A percentile compares a stretch with the other conserved stretches of the same genome.
phyloP scores from a whole-genome alignment of 23 red algal genomes.

The Gracilaria domingensis region DNA sequence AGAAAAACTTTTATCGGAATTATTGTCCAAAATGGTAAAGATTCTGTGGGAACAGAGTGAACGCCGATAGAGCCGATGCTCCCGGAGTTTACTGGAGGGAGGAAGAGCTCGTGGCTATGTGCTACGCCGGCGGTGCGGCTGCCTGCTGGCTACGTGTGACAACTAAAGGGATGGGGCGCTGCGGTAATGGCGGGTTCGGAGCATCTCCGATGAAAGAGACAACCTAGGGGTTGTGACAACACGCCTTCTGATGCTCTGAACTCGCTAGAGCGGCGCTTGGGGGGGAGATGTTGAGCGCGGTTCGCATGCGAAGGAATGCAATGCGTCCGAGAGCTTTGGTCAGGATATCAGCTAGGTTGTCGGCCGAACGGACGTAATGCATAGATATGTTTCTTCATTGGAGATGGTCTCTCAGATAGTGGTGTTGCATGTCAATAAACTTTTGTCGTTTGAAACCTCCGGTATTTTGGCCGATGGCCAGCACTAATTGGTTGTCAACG shows the following conservation, averaged over 20 bases:
- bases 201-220: no score
- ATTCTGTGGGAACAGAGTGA: no score
- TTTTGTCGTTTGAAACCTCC: constrained; percentile 28
- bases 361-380: background rate
- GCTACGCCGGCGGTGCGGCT: no score
- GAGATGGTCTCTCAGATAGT: constrained; percentile 38
- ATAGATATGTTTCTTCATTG: background rate
- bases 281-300: constrained; percentile 8
- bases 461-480: constrained; percentile 16
- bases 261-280: background rate
- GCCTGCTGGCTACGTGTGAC: constrained; percentile 12
- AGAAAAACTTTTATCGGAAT: no score
- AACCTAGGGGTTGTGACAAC: constrained; percentile 40
- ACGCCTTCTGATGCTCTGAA: constrained; percentile 23
- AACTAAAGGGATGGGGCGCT: background rate
- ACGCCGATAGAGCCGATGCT: no score
- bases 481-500: constrained; percentile 22
- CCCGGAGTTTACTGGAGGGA: no score
- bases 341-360: constrained; percentile 35
- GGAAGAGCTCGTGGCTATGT: no score
- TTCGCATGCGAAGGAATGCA: background rate
- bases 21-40: no score
- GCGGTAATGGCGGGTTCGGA: background rate
- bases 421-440: constrained; percentile 37
- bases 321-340: background rate